phyloP scores from a whole-genome alignment of 306 rosid genomes.

The Purshia tridentata region DNA sequence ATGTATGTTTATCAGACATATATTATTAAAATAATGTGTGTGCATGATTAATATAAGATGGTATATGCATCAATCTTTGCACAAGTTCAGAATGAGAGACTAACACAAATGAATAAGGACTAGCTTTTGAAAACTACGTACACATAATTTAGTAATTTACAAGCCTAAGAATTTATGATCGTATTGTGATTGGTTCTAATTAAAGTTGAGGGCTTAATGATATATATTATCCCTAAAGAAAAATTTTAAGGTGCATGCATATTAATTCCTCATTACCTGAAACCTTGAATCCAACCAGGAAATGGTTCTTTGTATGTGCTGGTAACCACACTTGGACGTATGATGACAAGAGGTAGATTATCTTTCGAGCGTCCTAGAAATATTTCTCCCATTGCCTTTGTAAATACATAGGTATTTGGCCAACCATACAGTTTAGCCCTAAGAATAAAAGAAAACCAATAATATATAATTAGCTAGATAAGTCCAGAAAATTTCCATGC shows the following conservation, averaged over 20 bases:
- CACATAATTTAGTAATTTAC: too few species aligned
- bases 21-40: too few species aligned
- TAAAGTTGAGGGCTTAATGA: not conserved
- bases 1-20: too few species aligned
- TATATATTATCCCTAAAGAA: not conserved
- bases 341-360: slow-evolving; percentile 21
- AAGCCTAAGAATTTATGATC: not conserved
- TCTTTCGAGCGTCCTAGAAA: slow-evolving; percentile 8
- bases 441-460: not conserved
- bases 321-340: slow-evolving; percentile 24
- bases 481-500: too few species aligned
- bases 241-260: not conserved
- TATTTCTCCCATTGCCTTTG: slow-evolving; percentile 59
- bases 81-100: too few species aligned
- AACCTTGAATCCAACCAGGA: slow-evolving; percentile 48
- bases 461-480: not conserved
- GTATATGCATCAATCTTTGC: too few species aligned
- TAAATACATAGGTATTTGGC: slow-evolving; percentile 41
- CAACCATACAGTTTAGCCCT: slow-evolving; percentile 47
- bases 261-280: slow-evolving; percentile 27
- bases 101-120: too few species aligned
- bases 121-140: too few species aligned
- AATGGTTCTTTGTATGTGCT: slow-evolving; percentile 43
- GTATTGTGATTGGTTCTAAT: not conserved
- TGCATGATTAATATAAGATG: too few species aligned